Evolutionary conservation across 108 stramenopile genomes (phyloP).

Genomic region (Discostella pseudostelligera): DNA sequence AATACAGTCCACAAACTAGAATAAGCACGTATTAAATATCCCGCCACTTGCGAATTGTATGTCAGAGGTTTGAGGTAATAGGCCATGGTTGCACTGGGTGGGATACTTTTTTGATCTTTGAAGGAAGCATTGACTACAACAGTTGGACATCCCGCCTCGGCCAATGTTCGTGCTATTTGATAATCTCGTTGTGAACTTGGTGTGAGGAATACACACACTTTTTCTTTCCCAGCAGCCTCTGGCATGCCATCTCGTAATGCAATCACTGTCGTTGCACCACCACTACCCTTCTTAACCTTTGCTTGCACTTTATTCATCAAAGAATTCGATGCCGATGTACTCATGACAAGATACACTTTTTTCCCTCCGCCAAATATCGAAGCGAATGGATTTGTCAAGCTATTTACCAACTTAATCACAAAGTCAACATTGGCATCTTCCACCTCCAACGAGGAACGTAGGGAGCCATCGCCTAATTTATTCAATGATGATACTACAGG

Average conservation of each 20-base stretch:
- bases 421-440: slow-evolving; percentile 67
- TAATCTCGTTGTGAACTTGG: slow-evolving; percentile 62
- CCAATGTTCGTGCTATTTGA: slow-evolving; percentile 50
- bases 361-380: slow-evolving; percentile 56
- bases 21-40: slow-evolving; percentile 62
- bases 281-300: slow-evolving; percentile 12
- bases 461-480: slow-evolving; percentile 72
- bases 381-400: slow-evolving; percentile 17
- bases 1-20: slow-evolving; percentile 59
- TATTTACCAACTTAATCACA: slow-evolving; percentile 43
- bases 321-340: slow-evolving; percentile 47
- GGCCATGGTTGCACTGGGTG: slow-evolving; percentile 66
- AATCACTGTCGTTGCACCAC: slow-evolving; percentile 7
- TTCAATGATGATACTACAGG: slow-evolving; percentile 61
- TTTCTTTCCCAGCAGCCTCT: slow-evolving; percentile 7
- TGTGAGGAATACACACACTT: slow-evolving; percentile 57
- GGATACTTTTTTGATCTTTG: slow-evolving; percentile 60
- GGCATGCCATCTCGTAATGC: slow-evolving; percentile 42
- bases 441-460: slow-evolving; percentile 63
- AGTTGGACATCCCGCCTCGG: slow-evolving; percentile 34
- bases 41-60: slow-evolving; percentile 78
- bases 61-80: slow-evolving; percentile 78
- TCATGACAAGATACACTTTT: slow-evolving; percentile 48
- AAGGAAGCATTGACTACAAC: slow-evolving; percentile 75
- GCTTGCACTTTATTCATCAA: slow-evolving; percentile 50